Conservation (phyloP, 345 rosid species). For the Aegle marmelos region DNA sequence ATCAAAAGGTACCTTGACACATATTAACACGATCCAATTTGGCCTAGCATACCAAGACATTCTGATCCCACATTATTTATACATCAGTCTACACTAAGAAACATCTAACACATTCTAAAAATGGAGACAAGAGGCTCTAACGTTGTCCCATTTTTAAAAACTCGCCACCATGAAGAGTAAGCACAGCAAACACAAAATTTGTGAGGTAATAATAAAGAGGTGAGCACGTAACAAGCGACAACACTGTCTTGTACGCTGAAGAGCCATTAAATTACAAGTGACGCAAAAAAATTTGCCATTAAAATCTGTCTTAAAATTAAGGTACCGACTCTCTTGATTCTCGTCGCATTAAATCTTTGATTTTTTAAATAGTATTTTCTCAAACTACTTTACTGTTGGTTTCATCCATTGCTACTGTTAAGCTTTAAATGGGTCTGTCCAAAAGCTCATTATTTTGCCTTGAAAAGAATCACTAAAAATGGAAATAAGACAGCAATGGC, state of each 20-base stretch:
- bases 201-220: background rate
- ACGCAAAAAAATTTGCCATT: background rate
- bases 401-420: no score
- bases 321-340: background rate
- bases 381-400: background rate
- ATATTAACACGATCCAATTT: background rate
- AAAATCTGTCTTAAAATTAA: background rate
- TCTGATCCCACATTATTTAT: background rate
- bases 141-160: constrained; percentile 3
- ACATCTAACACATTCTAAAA: background rate
- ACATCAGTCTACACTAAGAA: background rate
- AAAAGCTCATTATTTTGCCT: background rate
- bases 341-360: background rate
- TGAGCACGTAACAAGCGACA: background rate
- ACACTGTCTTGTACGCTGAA: background rate
- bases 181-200: background rate
- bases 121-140: background rate
- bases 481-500: background rate
- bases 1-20: background rate
- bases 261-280: background rate
- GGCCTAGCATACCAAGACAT: background rate
- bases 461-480: background rate
- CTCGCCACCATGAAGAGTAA: background rate
- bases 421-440: background rate
- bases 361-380: background rate